Percentiles rank a stretch among this genome's conserved stretches.
phyloP scores from a whole-genome alignment of 345 rosid genomes.

The Arabidopsis thaliana region TAIR10.1 NC_003076.8:8887001-8887500 shows the following conservation, averaged over 20 bases:
- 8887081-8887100: conserved; percentile 49
- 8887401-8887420: conserved; percentile 35
- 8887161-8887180: conserved; percentile 86
- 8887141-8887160: conserved; percentile 53
- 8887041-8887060: conserved; percentile 41
- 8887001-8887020: conserved; percentile 38
- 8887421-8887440: conserved; percentile 25
- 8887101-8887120: conserved; percentile 53
- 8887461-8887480: conserved; percentile 17
- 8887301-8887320: conserved; percentile 49
- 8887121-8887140: conserved; percentile 64
- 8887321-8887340: conserved; percentile 14
- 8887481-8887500: conserved; percentile 35
- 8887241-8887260: conserved; percentile 85
- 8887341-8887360: conserved; percentile 40
- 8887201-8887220: conserved; percentile 93
- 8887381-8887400: conserved; percentile 41
- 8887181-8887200: conserved; percentile 87
- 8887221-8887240: conserved; percentile 91
- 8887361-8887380: conserved; percentile 45
- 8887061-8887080: conserved; percentile 45
- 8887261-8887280: conserved; percentile 39
- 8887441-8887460: conserved; percentile 31
- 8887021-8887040: conserved; percentile 26
- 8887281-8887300: conserved; percentile 45